Evolutionary conservation across 768 basidiomycete species (phyloP).

Genomic region (Artomyces pyxidatus): DNA sequence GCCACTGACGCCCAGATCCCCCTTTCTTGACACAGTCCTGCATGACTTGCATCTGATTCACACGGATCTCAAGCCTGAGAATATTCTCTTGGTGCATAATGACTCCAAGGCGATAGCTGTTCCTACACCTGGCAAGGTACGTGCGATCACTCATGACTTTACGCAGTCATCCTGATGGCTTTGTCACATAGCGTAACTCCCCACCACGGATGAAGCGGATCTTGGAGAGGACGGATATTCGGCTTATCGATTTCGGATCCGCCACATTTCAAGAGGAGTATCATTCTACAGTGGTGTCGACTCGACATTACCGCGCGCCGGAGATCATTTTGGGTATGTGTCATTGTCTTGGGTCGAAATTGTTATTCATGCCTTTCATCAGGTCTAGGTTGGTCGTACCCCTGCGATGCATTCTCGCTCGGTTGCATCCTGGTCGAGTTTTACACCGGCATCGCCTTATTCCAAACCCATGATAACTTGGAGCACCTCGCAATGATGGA

Average conservation of each 20-base stretch:
- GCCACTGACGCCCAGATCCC: conserved; percentile 14
- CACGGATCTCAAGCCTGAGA: conserved; percentile 98
- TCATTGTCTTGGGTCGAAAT: background rate
- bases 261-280: conserved; percentile 98
- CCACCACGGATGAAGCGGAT: conserved; percentile 67
- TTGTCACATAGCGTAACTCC: conserved; percentile 51
- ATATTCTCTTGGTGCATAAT: conserved; percentile 89
- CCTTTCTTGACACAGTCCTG: conserved; percentile 49
- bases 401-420: conserved; percentile 96
- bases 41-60: conserved; percentile 90
- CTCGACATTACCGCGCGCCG: conserved; percentile 96
- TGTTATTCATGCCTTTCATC: conserved; percentile 9
- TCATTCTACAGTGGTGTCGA: conserved; percentile 96
- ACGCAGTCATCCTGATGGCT: conserved; percentile 6
- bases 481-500: conserved; percentile 99
- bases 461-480: conserved; percentile 98
- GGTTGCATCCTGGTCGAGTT: conserved; percentile 99
- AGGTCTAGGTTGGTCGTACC: conserved; percentile 98
- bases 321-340: conserved; percentile 92
- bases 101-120: conserved; percentile 58
- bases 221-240: conserved; percentile 83
- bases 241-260: conserved; percentile 96
- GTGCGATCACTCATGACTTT: background rate
- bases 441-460: conserved; percentile 95
- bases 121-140: conserved; percentile 59